Evolutionary conservation across 768 basidiomycete species (phyloP), one percentile per base, ranked within the genome.

Genomic region (Suillus paluster): DNA sequence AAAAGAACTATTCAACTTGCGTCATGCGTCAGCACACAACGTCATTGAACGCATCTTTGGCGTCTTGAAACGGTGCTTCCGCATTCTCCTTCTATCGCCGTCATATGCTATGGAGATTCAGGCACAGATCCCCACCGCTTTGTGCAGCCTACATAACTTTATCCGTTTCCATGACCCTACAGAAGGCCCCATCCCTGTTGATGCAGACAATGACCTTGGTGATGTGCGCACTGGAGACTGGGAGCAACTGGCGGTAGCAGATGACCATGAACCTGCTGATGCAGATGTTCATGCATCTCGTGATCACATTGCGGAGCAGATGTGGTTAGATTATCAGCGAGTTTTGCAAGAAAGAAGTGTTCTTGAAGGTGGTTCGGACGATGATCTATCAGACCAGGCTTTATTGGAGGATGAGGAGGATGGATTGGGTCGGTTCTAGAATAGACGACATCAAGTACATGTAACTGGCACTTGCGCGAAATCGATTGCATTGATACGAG

Each of bases 1-100:
- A 49, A 68, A 81, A 67, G 79, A 83, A 64, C 67, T 82, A 2
- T 81, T 73, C 63, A 82, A 81, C 70, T 70, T 82, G 3, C 68
- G 73, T 25, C 79, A 82, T 72, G 70, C 80, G 12, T 69, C 68
- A 61, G 73, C 71, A 52, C 71, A 68, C 4, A 83, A 80, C 74
- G 71, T 78, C 38, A 67, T 80, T 61, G 77, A 79, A 63, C 30
- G 30, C 3, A 30, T 30, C 3, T 30, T 30, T 30, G 30, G 78
- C 59, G 72, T 79, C 6, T 14, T 75, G 46, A 80, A 79, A 66
- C 59, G 64, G n/a, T 59, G 68, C 5, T 73, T 70, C 57, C 58
- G 42, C 19, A 52, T 71, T 19, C 58, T 71, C 45, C 46, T 58
- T 8, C 50, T 62, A 14, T 57, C 68, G 4, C 64, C 69, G 39